Conservation (phyloP, 495 filamentous ascomycete genomes). For the Delitschia confertaspora region DNA sequence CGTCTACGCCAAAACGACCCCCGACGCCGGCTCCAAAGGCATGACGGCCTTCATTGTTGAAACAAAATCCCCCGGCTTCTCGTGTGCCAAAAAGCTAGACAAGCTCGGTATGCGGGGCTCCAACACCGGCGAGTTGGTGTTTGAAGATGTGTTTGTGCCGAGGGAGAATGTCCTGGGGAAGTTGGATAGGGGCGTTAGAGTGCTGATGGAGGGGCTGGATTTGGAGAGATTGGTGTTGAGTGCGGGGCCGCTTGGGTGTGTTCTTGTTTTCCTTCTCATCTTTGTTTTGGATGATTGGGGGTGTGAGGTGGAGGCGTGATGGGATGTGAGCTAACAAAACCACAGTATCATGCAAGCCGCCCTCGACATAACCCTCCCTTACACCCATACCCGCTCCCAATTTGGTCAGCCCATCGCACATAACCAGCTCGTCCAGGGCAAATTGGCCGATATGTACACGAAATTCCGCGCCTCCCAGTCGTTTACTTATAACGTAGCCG, state of each 20-base stretch:
- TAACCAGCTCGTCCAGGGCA: slow-evolving; percentile 89
- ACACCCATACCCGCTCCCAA: slow-evolving; percentile 81
- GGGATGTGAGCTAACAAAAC: neutral
- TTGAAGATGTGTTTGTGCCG: slow-evolving; percentile 89
- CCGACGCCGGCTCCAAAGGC: slow-evolving; percentile 72
- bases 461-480: slow-evolving; percentile 69
- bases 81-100: slow-evolving; percentile 82
- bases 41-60: slow-evolving; percentile 93
- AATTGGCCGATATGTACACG: slow-evolving; percentile 95
- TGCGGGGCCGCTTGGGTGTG: slow-evolving; percentile 79
- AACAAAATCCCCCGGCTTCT: slow-evolving; percentile 64
- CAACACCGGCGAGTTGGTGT: slow-evolving; percentile 91
- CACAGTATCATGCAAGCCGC: slow-evolving; percentile 83
- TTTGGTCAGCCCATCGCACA: slow-evolving; percentile 82
- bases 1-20: slow-evolving; percentile 92
- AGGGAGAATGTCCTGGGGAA: slow-evolving; percentile 68
- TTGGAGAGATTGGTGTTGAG: slow-evolving; percentile 87
- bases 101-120: slow-evolving; percentile 97
- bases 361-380: slow-evolving; percentile 80
- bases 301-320: neutral
- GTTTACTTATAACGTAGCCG: slow-evolving; percentile 51
- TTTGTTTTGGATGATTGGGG: neutral
- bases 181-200: slow-evolving; percentile 72
- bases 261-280: slow-evolving; percentile 1
- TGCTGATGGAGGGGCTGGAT: slow-evolving; percentile 94